These are phyloP conservation scores for Fraxinus cuspidata DNA, from an alignment of 257 asterid genomes.

Conservation along the genomic window DNA sequence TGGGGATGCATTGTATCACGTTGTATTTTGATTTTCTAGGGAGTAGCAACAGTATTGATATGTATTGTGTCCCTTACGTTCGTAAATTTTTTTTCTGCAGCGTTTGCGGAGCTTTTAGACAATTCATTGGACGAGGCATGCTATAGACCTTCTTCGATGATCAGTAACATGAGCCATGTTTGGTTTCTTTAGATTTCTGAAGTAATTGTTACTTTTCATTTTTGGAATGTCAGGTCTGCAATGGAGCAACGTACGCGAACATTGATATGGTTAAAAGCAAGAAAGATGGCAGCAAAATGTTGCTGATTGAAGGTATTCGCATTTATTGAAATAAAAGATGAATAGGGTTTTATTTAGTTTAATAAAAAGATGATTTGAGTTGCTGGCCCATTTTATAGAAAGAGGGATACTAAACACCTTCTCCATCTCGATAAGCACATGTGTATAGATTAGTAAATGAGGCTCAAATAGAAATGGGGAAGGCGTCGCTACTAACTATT, in stretches of 20 bases:
- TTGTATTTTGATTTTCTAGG: conserved; percentile 14
- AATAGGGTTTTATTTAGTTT: neutral
- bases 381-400: neutral
- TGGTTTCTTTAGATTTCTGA: conserved; percentile 22
- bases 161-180: neutral
- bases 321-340: neutral
- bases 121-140: conserved; percentile 89
- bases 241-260: conserved; percentile 83
- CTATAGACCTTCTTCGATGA: conserved; percentile 9
- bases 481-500: neutral
- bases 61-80: conserved; percentile 23
- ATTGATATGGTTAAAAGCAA: conserved; percentile 74
- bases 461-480: conserved; percentile 15
- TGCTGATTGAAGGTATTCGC: conserved; percentile 75
- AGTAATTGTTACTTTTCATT: conserved; percentile 1
- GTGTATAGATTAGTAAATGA: conserved; percentile 12
- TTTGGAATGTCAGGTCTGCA: conserved; percentile 51
- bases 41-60: conserved; percentile 14
- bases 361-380: neutral
- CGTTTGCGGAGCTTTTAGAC: conserved; percentile 96
- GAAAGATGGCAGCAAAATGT: conserved; percentile 85
- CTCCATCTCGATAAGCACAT: neutral
- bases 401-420: neutral
- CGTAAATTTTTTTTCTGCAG: conserved; percentile 47
- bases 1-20: conserved; percentile 1